phyloP scores from a whole-genome alignment of 1,284 basidiomycete genomes.

The Gomphus bonarii region DNA sequence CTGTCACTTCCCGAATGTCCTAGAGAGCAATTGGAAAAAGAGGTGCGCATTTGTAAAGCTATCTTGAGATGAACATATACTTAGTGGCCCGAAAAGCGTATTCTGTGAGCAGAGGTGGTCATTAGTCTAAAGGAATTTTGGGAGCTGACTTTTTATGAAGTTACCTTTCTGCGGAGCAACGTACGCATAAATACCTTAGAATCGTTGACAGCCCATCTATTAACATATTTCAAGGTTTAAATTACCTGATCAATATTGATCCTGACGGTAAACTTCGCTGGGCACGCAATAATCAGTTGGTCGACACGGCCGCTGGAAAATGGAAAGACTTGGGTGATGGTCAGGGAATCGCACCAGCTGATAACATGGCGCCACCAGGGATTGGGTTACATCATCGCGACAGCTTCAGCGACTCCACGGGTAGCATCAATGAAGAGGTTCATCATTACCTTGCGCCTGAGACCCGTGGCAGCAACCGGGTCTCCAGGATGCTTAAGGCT shows the following conservation, averaged over 20 bases:
- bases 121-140: not conserved
- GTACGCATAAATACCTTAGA: constrained; percentile 23
- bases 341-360: constrained; percentile 39
- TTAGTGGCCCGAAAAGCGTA: not conserved
- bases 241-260: constrained; percentile 61
- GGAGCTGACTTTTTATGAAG: constrained; percentile 20
- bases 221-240: constrained; percentile 31
- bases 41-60: constrained; percentile 27
- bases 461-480: constrained; percentile 23
- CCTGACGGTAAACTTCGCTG: constrained; percentile 59
- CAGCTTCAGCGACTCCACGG: constrained; percentile 19
- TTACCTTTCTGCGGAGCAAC: constrained; percentile 61
- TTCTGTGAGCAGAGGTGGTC: not conserved
- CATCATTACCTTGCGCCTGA: constrained; percentile 38
- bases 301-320: constrained; percentile 49
- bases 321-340: constrained; percentile 59
- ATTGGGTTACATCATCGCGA: not conserved
- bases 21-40: constrained; percentile 56
- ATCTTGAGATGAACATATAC: not conserved
- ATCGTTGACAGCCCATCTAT: not conserved
- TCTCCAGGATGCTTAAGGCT: constrained; percentile 32
- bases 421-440: constrained; percentile 25
- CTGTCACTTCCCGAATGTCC: constrained; percentile 58
- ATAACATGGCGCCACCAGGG: not conserved
- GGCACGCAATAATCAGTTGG: constrained; percentile 52